Conservation (phyloP, 164 flowering plant species). For the Nymphaea thermarum region DNA sequence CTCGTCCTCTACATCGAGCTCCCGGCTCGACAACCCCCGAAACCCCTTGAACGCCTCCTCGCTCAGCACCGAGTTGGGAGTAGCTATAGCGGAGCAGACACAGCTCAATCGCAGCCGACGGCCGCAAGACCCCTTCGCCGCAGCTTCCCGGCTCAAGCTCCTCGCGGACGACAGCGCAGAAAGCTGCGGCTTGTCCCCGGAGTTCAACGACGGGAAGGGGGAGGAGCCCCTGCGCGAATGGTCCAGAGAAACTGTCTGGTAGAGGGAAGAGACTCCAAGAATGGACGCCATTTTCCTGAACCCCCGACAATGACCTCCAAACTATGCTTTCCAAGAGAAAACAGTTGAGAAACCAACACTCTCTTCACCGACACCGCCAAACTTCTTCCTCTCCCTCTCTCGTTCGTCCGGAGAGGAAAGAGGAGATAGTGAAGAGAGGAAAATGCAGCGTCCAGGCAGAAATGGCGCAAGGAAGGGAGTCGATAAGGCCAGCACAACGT, state of each 20-base stretch:
- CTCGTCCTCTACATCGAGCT: constrained; percentile 9
- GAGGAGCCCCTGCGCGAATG: constrained; percentile 7
- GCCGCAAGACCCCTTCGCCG: too few relatives aligned
- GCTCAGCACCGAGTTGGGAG: constrained; percentile 59
- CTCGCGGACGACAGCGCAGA: constrained; percentile 1
- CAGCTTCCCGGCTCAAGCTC: constrained; percentile 1
- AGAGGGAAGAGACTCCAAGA: constrained; percentile 29
- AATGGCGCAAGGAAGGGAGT: constrained; percentile 4
- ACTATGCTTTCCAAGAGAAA: background rate
- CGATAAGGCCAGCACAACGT: constrained; percentile 13
- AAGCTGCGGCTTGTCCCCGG: background rate
- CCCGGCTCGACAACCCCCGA: constrained; percentile 14
- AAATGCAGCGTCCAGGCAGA: background rate
- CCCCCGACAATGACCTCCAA: background rate
- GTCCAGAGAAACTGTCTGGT: constrained; percentile 24
- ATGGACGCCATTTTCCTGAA: constrained; percentile 29
- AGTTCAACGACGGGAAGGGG: background rate
- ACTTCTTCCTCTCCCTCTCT: background rate
- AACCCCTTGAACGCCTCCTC: constrained; percentile 60
- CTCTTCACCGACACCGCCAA: too few relatives aligned
- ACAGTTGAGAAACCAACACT: too few relatives aligned
- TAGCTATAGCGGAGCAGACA: constrained; percentile 29
- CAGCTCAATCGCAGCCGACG: background rate
- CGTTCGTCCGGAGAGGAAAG: background rate
- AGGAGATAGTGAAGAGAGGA: background rate